Evolutionary conservation across 495 filamentous ascomycete species (phyloP), one percentile per base, ranked within the genome.

Genomic region (Talaromyces proteolyticus): DNA sequence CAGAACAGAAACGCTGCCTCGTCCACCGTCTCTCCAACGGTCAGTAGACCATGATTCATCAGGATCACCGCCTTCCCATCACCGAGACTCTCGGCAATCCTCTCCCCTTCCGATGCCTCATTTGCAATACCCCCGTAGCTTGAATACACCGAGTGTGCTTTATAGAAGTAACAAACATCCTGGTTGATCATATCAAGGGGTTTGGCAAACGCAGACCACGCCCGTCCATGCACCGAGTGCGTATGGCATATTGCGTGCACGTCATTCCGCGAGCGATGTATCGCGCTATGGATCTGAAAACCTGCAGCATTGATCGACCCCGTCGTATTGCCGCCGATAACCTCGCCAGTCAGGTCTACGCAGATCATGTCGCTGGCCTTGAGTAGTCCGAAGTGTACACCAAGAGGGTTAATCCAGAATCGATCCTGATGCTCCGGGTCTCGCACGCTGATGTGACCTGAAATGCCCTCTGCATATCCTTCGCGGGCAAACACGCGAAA

Each of bases 101-200:
- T 68, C 39, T 64, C 45, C 2, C 79, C 77, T 42, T 82, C 78
- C 16, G 71, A 67, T 5, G 64, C 57, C 5, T 61, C 75, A 36
- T 77, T 66, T 2, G 78, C 80, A 46, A 81, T 70, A 41, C 80
- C 79, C 21, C 77, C 79, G 54, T 77, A 82, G 7, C 64, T 54
- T 14, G 61, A 60, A 54, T 82, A 79, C 4, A 82, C 77, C 16
- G 69, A 69, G 51, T 75, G 73, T 4, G 65, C 64, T 8, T 65
- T 57, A 59, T 81, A 67, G 54, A 82, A 72, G 23, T 69, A 66
- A 58, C 74, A 76, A 0, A 74, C 66, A 56, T 83, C 80, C 38
- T 69, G 66, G 26, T 53, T 65, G 14, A 66, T 54, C 63, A 68
- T 68, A 11, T 67, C 58, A 3, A 69, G 52, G 6, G 57, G 58